Evolutionary conservation across 2,329 filamentous ascomycete species (phyloP).

Genomic region (Trichoderma sp.): DNA sequence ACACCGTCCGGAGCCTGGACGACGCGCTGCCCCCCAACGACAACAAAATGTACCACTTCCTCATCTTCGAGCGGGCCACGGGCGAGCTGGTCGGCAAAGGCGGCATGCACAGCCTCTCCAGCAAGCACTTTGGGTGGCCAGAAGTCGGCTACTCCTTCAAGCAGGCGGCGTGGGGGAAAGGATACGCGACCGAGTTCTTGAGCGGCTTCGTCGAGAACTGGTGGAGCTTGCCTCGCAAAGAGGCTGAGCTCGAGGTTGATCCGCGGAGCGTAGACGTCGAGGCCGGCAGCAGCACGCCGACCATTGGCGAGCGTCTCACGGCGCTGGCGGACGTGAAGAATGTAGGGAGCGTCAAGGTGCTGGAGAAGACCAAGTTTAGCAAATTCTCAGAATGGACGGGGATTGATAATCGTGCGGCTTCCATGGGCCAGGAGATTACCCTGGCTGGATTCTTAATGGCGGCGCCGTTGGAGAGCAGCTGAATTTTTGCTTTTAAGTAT

Average conservation of each 20-base stretch:
- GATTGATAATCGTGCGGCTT: background rate
- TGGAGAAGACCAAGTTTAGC: background rate
- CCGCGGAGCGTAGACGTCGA: conserved; percentile 32
- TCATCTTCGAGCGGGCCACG: conserved; percentile 8
- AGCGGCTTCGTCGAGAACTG: conserved; percentile 45
- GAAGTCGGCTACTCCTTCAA: conserved; percentile 57
- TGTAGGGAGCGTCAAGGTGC: background rate
- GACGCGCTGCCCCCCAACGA: conserved; percentile 2
- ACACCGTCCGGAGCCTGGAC: conserved; percentile 6
- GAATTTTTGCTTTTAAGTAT: background rate
- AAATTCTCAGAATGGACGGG: background rate
- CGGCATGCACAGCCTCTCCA: background rate
- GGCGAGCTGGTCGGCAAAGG: conserved; percentile 11
- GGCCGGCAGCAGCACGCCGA: background rate
- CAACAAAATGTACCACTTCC: background rate
- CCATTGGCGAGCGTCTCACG: background rate
- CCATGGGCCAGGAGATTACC: background rate
- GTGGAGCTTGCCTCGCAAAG: conserved; percentile 45
- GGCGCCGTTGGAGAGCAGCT: background rate
- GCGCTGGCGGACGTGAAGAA: background rate
- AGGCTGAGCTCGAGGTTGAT: conserved; percentile 42
- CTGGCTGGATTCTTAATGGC: background rate
- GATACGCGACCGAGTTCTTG: conserved; percentile 55
- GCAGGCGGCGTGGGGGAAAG: conserved; percentile 50
- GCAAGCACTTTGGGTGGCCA: conserved; percentile 47